Evolutionary conservation across 2,329 filamentous ascomycete species (phyloP), one percentile per base, ranked within the genome.

Genomic region (Trichoderma koningiopsis): DNA sequence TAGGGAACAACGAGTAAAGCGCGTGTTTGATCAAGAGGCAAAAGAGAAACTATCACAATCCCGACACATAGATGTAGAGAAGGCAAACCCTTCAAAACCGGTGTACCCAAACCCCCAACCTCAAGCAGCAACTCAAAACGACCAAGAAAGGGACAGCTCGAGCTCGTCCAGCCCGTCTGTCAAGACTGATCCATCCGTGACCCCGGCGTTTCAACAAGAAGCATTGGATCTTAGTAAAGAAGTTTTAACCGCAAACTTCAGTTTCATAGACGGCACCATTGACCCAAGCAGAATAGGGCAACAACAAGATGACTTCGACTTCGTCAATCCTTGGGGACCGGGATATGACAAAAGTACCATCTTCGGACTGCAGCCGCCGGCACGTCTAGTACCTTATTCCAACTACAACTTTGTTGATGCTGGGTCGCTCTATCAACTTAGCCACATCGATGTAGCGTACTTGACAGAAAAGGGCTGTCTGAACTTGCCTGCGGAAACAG

Each of bases 381-480:
- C 53, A 13, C 43, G 19, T 43, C 55, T 60, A 19, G 57, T 68
- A 1, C 47, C 65, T 13, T 61, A 60, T 16, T 43, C 65, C 47
- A 60, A 24, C 65, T 68, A 68, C 47, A 55, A 68, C n/a, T 68
- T 68, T 43, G 57, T 68, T 24, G 65, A 68, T 33, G 43, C 65
- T 33, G 65, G 65, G 3, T 60, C 31, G 14, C 47, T 68, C 43
- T 56, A 68, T 43, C 43, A 68, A 16, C 65, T 60, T 4, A 43
- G 47, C 19, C 65, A 68, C 27, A 56, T 19, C 5, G 65, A 68
- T 33, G 65, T 68, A n/a, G 29, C 47, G 14, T 68, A 60, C n/a
- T 24, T 68, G 57, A 43, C 43, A 24, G 56, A 61, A 56, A 68
- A 68, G 3, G 65, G 57, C 19, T 68, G 65, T 47, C 65, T 68